Evolutionary conservation across 495 filamentous ascomycete species (phyloP).

Genomic region (Talaromyces nanjingensis): DNA sequence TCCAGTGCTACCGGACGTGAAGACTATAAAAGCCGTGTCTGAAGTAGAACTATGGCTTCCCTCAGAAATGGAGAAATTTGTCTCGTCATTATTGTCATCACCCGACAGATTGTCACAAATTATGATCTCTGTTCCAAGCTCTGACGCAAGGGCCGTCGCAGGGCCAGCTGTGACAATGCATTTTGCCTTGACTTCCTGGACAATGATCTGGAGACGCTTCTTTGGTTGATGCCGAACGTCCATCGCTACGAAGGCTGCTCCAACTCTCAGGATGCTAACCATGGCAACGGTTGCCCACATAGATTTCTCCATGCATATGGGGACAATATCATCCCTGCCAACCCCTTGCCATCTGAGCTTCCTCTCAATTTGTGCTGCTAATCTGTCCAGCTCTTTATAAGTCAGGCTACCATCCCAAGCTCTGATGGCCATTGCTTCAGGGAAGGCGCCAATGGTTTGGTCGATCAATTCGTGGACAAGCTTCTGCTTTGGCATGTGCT

Average conservation of each 20-base stretch:
- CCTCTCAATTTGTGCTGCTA: background rate
- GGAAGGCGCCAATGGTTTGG: too few species aligned
- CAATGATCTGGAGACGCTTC: slow-evolving; percentile 29
- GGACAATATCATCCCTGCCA: slow-evolving; percentile 18
- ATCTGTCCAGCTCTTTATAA: slow-evolving; percentile 18
- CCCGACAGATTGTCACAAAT: background rate
- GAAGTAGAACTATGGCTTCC: background rate
- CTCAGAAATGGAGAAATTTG: background rate
- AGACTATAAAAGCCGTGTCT: slow-evolving; percentile 18
- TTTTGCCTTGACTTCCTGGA: slow-evolving; percentile 22
- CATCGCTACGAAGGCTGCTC: slow-evolving; percentile 23
- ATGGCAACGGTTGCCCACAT: slow-evolving; percentile 25
- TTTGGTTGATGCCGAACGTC: slow-evolving; percentile 23
- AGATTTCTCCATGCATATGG: slow-evolving; percentile 24
- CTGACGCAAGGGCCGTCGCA: background rate
- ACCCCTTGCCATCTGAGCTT: slow-evolving; percentile 12
- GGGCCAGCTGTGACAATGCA: slow-evolving; percentile 18
- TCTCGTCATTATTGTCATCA: slow-evolving; percentile 7
- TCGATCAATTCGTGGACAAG: too few species aligned
- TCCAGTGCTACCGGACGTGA: slow-evolving; percentile 27
- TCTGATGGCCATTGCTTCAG: too few species aligned
- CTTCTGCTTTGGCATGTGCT: too few species aligned
- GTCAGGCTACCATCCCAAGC: slow-evolving; percentile 16
- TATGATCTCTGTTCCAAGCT: background rate
- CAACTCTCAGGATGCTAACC: slow-evolving; percentile 26